Conservation (phyloP, 192 early-diverging fungal genomes). For the Pecoramyces ruminantium region DNA sequence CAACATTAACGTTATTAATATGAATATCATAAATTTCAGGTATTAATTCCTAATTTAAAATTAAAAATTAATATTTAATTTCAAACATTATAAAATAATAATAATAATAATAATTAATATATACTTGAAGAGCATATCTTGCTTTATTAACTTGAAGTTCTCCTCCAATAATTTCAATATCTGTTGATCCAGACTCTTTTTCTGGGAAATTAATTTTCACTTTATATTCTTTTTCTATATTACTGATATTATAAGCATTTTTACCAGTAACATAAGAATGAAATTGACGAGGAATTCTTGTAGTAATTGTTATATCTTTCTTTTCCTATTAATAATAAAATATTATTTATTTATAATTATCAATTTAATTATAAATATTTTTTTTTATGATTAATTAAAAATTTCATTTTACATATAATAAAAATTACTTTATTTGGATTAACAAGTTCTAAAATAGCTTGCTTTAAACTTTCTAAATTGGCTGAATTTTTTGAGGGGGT, state of each 20-base stretch:
- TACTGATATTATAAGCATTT: background rate
- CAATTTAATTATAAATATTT: no score
- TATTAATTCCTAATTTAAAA: background rate
- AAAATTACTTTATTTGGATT: background rate
- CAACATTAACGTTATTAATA: background rate
- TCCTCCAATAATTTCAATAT: background rate
- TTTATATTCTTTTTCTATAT: background rate
- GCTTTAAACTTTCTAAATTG: conserved; percentile 23
- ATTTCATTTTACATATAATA: background rate
- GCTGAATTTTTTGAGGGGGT: conserved; percentile 57
- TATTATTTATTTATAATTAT: no score
- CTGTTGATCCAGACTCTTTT: background rate
- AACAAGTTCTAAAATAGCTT: background rate
- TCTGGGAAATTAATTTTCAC: conserved; percentile 1
- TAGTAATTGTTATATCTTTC: background rate
- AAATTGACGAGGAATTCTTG: background rate
- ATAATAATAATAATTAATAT: background rate
- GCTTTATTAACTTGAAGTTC: background rate
- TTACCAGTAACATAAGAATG: background rate
- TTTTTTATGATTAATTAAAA: no score
- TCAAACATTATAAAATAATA: no score
- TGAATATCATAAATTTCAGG: background rate
- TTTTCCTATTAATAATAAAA: no score
- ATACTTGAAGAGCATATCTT: background rate
- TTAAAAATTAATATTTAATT: no score